Evolutionary conservation across 768 basidiomycete species (phyloP).

Genomic region (Boletus rex-veris): DNA sequence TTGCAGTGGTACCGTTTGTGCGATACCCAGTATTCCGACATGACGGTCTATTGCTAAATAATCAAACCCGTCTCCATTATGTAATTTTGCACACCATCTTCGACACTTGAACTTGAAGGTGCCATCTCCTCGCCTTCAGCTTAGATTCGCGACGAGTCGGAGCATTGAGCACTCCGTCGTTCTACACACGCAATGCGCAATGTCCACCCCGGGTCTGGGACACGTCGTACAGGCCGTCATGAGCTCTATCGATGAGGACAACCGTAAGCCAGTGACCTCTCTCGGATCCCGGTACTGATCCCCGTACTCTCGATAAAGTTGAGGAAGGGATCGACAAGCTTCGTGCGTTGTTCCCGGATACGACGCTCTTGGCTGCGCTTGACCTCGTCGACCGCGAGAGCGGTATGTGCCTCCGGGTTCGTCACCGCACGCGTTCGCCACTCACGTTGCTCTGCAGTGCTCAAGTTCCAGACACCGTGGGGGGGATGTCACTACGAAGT

Average conservation of each 20-base stretch:
- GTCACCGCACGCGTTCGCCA: not conserved
- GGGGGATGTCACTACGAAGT: slow-evolving; percentile 64
- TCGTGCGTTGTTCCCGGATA: slow-evolving; percentile 57
- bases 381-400: slow-evolving; percentile 72
- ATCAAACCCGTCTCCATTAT: slow-evolving; percentile 11
- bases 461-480: slow-evolving; percentile 57
- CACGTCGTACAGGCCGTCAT: slow-evolving; percentile 33
- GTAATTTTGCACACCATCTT: slow-evolving; percentile 4
- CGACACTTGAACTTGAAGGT: no score
- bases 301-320: slow-evolving; percentile 24
- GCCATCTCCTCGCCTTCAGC: no score
- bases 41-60: slow-evolving; percentile 36
- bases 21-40: slow-evolving; percentile 93
- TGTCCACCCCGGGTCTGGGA: slow-evolving; percentile 20
- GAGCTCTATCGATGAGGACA: slow-evolving; percentile 31
- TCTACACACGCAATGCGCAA: not conserved
- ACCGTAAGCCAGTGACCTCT: slow-evolving; percentile 25
- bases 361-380: slow-evolving; percentile 62
- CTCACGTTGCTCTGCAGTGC: slow-evolving; percentile 40
- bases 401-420: slow-evolving; percentile 40
- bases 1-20: slow-evolving; percentile 94
- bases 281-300: not conserved
- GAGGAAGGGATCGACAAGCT: slow-evolving; percentile 58
- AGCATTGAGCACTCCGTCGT: not conserved
- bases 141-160: no score